A percentile compares a stretch with the other conserved stretches of the same genome.
phyloP scores from a whole-genome alignment of 192 early-diverging fungal genomes.

The Backusella macrospora region DNA sequence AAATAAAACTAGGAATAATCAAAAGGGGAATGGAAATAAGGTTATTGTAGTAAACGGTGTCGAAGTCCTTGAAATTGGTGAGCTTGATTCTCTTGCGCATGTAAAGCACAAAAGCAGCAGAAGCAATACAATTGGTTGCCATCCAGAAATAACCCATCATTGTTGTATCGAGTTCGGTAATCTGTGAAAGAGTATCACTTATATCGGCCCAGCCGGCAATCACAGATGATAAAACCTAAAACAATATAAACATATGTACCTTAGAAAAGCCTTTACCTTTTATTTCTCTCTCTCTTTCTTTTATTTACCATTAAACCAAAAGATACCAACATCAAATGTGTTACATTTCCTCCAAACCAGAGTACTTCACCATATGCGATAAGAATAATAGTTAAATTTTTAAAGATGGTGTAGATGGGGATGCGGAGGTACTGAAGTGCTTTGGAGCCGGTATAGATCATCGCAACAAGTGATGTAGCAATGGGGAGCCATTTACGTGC shows the following conservation, averaged over 20 bases:
- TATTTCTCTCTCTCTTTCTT: background rate
- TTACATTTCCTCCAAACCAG: constrained; percentile 82
- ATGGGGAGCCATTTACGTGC: constrained; percentile 84
- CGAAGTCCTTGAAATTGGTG: constrained; percentile 95
- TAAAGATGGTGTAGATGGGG: constrained; percentile 96
- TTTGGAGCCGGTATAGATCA: constrained; percentile 98
- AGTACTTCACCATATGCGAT: constrained; percentile 92
- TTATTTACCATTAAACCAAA: constrained; percentile 78
- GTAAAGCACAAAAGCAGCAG: constrained; percentile 84
- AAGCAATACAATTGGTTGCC: constrained; percentile 87
- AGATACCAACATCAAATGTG: constrained; percentile 76
- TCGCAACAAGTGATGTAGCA: constrained; percentile 79
- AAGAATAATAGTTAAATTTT: constrained; percentile 97
- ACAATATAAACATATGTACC: background rate
- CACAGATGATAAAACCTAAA: constrained; percentile 77
- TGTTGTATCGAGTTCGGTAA: constrained; percentile 43
- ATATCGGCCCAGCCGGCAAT: constrained; percentile 87
- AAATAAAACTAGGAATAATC: constrained; percentile 64
- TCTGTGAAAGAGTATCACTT: constrained; percentile 35
- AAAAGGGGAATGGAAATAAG: constrained; percentile 83
- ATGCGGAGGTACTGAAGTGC: constrained; percentile 91
- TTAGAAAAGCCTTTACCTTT: background rate
- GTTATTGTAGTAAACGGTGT: constrained; percentile 99
- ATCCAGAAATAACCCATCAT: constrained; percentile 86
- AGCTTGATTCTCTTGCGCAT: constrained; percentile 91